phyloP scores from a whole-genome alignment of 2,329 filamentous ascomycete genomes.

The Amauroascus niger region DNA sequence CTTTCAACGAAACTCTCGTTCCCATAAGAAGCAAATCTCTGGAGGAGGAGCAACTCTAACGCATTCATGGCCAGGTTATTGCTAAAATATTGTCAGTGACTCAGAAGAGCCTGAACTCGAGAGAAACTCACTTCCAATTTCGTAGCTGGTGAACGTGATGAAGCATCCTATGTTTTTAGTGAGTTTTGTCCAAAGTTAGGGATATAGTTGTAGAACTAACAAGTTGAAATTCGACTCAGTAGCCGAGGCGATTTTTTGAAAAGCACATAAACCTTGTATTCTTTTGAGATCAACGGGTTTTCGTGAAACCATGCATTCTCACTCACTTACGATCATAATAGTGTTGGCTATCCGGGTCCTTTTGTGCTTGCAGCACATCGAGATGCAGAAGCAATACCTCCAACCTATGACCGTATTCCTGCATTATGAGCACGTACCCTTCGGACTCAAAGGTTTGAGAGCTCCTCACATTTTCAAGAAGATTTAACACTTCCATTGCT shows the following conservation, averaged over 20 bases:
- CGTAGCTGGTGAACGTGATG: slow-evolving; percentile 59
- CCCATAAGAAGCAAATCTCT: slow-evolving; percentile 45
- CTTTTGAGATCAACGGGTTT: not conserved
- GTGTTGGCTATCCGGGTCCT: slow-evolving; percentile 28
- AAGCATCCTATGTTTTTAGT: slow-evolving; percentile 40
- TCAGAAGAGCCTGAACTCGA: slow-evolving; percentile 26
- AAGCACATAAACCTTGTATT: slow-evolving; percentile 45
- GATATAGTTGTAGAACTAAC: slow-evolving; percentile 28
- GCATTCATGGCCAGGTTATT: slow-evolving; percentile 35
- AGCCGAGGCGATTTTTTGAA: slow-evolving; percentile 52
- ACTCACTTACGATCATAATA: slow-evolving; percentile 34
- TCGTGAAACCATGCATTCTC: not conserved
- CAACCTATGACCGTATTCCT: slow-evolving; percentile 54
- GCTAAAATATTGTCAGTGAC: slow-evolving; percentile 22
- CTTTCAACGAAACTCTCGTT: slow-evolving; percentile 57
- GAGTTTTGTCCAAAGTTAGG: not conserved
- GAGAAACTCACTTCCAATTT: slow-evolving; percentile 43
- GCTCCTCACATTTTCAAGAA: slow-evolving; percentile 42
- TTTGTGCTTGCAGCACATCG: slow-evolving; percentile 47
- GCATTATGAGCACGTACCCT: slow-evolving; percentile 12
- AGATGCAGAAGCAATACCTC: slow-evolving; percentile 59
- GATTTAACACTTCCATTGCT: slow-evolving; percentile 47
- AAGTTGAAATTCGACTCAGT: slow-evolving; percentile 55
- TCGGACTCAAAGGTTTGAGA: not conserved
- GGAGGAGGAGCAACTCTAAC: slow-evolving; percentile 55